These are phyloP conservation scores for Fusarium concolor DNA, from an alignment of 2,329 filamentous ascomycete species.

Conservation along the genomic window DNA sequence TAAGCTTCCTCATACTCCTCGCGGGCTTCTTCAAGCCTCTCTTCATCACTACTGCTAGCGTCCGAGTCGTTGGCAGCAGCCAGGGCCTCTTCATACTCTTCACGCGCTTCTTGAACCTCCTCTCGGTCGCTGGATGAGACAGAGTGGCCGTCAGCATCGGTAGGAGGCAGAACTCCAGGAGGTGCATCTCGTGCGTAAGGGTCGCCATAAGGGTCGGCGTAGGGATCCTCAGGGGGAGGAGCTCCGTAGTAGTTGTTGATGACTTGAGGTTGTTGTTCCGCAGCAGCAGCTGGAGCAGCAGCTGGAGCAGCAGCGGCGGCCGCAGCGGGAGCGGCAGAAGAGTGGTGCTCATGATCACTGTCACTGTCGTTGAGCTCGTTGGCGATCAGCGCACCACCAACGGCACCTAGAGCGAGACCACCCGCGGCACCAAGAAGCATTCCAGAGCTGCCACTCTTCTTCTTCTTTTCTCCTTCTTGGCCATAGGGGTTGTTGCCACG, in stretches of 20 bases:
- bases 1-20: constrained; percentile 59
- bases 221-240: constrained; percentile 35
- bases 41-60: constrained; percentile 63
- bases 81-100: constrained; percentile 58
- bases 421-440: constrained; percentile 69
- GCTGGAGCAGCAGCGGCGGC: neutral
- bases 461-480: constrained; percentile 48
- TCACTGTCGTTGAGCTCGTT: constrained; percentile 58
- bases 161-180: constrained; percentile 53
- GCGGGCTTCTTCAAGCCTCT: constrained; percentile 64
- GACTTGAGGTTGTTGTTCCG: constrained; percentile 5
- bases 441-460: constrained; percentile 62
- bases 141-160: constrained; percentile 56
- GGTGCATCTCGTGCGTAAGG: constrained; percentile 42
- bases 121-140: constrained; percentile 58
- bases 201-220: constrained; percentile 33
- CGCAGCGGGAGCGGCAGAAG: constrained; percentile 21
- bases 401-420: constrained; percentile 67
- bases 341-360: constrained; percentile 39
- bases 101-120: constrained; percentile 56
- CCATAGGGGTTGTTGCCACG: constrained; percentile 36
- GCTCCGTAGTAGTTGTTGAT: constrained; percentile 32
- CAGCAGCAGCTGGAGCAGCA: neutral
- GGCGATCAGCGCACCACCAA: constrained; percentile 68
- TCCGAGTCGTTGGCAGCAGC: constrained; percentile 55